Percentiles rank a stretch among this genome's conserved stretches.
These are phyloP conservation scores for Alternaria sp. DNA, from an alignment of 2,329 filamentous ascomycete species.

Conservation along the genomic window DNA sequence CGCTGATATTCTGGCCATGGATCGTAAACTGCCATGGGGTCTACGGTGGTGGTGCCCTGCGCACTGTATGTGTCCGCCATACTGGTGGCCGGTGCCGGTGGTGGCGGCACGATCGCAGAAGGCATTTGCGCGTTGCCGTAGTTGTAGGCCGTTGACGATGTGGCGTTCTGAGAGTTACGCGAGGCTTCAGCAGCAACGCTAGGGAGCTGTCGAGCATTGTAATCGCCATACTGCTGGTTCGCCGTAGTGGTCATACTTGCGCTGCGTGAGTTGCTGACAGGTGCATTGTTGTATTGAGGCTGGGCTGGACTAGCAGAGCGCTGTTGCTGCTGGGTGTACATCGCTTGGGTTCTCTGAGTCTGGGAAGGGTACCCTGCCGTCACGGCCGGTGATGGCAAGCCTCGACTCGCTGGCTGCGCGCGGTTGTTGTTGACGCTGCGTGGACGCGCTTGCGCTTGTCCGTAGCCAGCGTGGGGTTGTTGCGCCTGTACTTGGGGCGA, in stretches of 20 bases:
- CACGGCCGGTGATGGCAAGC: conserved; percentile 32
- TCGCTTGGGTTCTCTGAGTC: conserved; percentile 31
- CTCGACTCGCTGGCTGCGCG: conserved; percentile 23
- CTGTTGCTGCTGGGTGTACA: conserved; percentile 36
- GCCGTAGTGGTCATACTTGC: conserved; percentile 17
- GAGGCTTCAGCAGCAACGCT: conserved; percentile 23
- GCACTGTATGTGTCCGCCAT: conserved; percentile 26
- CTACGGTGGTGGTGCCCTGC: conserved; percentile 54
- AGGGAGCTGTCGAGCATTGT: conserved; percentile 29
- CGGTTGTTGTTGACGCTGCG: conserved; percentile 37
- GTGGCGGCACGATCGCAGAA: conserved; percentile 20
- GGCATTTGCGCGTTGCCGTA: conserved; percentile 22
- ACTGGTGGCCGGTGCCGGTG: conserved; percentile 20
- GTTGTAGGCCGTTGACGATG: conserved; percentile 27
- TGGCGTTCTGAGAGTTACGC: conserved; percentile 16
- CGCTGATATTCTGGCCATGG: conserved; percentile 58
- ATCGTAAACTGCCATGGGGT: conserved; percentile 62
- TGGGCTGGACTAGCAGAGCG: conserved; percentile 39
- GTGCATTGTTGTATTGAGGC: conserved; percentile 25
- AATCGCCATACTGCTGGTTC: conserved; percentile 30
- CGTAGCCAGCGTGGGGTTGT: conserved; percentile 26
- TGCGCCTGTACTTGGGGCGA: conserved; percentile 27
- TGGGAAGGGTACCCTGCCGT: conserved; percentile 36
- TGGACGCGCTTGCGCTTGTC: conserved; percentile 33
- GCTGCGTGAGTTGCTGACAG: conserved; percentile 15